These are phyloP conservation scores for Insectozyma bohioensis DNA, from an alignment of 1,139 yeast genomes.

Conservation along the genomic window DNA sequence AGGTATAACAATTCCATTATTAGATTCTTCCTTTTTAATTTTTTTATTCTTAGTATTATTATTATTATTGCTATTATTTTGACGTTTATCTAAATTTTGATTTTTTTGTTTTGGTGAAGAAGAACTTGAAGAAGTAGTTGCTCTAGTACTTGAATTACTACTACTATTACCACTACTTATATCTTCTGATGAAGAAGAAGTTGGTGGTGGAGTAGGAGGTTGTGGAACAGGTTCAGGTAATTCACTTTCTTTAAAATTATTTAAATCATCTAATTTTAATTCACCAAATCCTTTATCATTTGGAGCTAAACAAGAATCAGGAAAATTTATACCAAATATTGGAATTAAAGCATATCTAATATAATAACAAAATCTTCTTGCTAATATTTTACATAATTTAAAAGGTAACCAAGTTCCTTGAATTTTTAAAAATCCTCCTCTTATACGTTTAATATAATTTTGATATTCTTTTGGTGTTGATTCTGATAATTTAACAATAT, in stretches of 20 bases:
- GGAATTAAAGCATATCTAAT: conserved; percentile 79
- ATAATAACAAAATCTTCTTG: conserved; percentile 73
- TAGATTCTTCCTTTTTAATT: not conserved
- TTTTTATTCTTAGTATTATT: not conserved
- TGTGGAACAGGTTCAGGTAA: conserved; percentile 11
- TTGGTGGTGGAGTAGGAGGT: conserved; percentile 1
- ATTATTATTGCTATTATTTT: too few relatives aligned
- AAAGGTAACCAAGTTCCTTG: conserved; percentile 96
- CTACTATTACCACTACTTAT: too few relatives aligned
- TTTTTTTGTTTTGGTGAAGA: too few relatives aligned
- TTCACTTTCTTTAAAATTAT: conserved; percentile 15
- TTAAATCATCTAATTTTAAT: conserved; percentile 43
- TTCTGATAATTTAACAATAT: conserved; percentile 72
- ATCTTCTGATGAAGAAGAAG: too few relatives aligned
- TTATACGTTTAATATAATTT: conserved; percentile 64
- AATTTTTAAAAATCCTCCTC: conserved; percentile 90
- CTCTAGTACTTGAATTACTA: too few relatives aligned
- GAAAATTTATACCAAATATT: conserved; percentile 73
- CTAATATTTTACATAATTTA: conserved; percentile 64
- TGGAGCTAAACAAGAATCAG: conserved; percentile 67
- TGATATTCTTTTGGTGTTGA: conserved; percentile 70
- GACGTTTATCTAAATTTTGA: too few relatives aligned
- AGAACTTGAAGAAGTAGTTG: not conserved
- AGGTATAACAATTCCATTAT: conserved; percentile 3
- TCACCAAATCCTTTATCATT: conserved; percentile 69